Evolutionary conservation across 345 rosid genomes (phyloP).

Genomic region (Excoecaria cochinchinensis): DNA sequence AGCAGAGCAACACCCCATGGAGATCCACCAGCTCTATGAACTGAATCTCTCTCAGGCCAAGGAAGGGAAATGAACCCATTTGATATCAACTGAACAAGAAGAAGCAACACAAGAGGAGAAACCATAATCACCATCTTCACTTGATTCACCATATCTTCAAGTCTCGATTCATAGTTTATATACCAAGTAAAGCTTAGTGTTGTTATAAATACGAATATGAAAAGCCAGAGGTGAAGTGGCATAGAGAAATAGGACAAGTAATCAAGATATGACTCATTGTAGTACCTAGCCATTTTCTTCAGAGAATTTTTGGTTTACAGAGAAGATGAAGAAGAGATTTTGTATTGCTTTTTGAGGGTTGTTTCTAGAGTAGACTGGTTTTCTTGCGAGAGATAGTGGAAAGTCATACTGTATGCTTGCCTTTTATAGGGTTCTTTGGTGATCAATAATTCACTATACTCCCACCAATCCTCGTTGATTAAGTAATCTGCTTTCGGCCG

Average conservation of each 20-base stretch:
- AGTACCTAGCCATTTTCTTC: no score
- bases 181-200: slow-evolving; percentile 49
- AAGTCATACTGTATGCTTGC: no score
- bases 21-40: slow-evolving; percentile 47
- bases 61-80: slow-evolving; percentile 24
- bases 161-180: slow-evolving; percentile 42
- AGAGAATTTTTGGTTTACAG: no score
- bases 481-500: no score
- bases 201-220: slow-evolving; percentile 35
- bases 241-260: slow-evolving; percentile 8
- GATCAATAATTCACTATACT: no score
- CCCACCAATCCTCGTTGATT: no score
- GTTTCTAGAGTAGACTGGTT: no score
- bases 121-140: slow-evolving; percentile 49
- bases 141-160: slow-evolving; percentile 43
- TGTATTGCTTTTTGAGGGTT: no score
- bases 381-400: no score
- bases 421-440: no score
- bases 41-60: slow-evolving; percentile 41
- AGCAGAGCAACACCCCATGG: slow-evolving; percentile 38
- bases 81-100: slow-evolving; percentile 41
- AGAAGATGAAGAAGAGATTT: no score
- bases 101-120: slow-evolving; percentile 44
- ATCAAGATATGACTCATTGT: no score
- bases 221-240: slow-evolving; percentile 46